A percentile compares a stretch with the other conserved stretches of the same genome.
Conservation (phyloP, 2,329 filamentous ascomycete genomes). For the Colletotrichum scovillei region DNA sequence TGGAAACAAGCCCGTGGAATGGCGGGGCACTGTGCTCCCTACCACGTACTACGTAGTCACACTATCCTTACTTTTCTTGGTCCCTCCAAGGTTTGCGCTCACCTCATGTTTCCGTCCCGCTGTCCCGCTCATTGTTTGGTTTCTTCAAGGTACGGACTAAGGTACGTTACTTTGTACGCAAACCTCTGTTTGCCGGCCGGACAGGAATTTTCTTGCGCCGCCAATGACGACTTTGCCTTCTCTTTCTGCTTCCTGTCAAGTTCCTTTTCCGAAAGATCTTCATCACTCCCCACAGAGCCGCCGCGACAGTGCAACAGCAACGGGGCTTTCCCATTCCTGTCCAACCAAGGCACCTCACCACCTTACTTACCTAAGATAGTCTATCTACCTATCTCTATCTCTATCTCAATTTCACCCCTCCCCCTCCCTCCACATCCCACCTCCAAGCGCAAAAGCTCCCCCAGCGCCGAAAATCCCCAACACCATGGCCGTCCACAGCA, state of each 20-base stretch:
- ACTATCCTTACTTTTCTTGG: not conserved
- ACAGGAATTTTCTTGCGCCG: constrained; percentile 16
- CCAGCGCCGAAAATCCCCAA: constrained; percentile 21
- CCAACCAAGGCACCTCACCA: not conserved
- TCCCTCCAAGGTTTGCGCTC: not conserved
- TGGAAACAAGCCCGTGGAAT: constrained; percentile 26
- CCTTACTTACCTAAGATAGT: not conserved
- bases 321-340: constrained; percentile 1
- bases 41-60: not conserved
- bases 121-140: not conserved
- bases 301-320: not conserved
- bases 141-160: not conserved
- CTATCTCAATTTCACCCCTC: constrained; percentile 3
- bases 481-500: constrained; percentile 51
- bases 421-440: not conserved
- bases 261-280: not conserved
- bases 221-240: constrained; percentile 18
- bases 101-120: not conserved
- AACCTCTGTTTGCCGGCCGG: not conserved
- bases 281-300: not conserved
- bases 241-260: not conserved
- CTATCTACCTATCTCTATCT: not conserved
- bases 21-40: constrained; percentile 7
- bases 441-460: constrained; percentile 6
- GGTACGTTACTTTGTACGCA: not conserved